These are phyloP conservation scores for Argentina anserina DNA, from an alignment of 306 rosid genomes.

Conservation along the genomic window DNA sequence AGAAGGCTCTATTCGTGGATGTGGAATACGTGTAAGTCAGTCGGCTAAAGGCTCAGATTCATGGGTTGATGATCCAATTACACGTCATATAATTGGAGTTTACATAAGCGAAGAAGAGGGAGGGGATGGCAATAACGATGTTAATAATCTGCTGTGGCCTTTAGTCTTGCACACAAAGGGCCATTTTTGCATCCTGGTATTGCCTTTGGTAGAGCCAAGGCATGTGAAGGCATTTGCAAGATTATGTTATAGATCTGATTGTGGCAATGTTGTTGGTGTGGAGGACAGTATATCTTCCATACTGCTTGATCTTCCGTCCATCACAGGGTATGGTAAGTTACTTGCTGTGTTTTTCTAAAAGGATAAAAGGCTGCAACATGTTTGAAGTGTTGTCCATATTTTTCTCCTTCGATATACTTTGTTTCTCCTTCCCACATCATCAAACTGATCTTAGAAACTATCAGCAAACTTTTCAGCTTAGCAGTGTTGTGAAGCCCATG, in stretches of 20 bases:
- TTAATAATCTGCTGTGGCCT: slow-evolving; percentile 71
- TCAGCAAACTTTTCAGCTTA: background rate
- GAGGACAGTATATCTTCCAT: slow-evolving; percentile 81
- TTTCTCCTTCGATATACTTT: background rate
- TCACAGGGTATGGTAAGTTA: slow-evolving; percentile 98
- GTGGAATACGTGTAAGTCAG: slow-evolving; percentile 63
- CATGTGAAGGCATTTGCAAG: slow-evolving; percentile 60
- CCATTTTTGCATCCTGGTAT: slow-evolving; percentile 50
- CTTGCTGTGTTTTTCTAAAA: slow-evolving; percentile 28
- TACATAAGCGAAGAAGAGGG: slow-evolving; percentile 54
- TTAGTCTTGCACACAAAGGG: slow-evolving; percentile 72
- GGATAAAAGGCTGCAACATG: background rate
- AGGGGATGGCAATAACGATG: slow-evolving; percentile 8
- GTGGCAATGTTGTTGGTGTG: slow-evolving; percentile 69
- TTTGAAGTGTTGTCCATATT: background rate
- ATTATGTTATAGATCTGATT: slow-evolving; percentile 66
- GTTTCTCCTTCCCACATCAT: slow-evolving; percentile 2
- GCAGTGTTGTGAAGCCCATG: background rate
- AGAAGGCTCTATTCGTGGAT: slow-evolving; percentile 78
- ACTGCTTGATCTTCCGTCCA: slow-evolving; percentile 78
- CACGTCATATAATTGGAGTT: slow-evolving; percentile 68
- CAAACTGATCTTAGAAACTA: background rate
- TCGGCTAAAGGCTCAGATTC: slow-evolving; percentile 83
- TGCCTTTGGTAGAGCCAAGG: slow-evolving; percentile 79
- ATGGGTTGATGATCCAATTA: slow-evolving; percentile 94